Base-by-base conservation (phyloP, 768 basidiomycete species). In the Suillus discolor region DNA sequence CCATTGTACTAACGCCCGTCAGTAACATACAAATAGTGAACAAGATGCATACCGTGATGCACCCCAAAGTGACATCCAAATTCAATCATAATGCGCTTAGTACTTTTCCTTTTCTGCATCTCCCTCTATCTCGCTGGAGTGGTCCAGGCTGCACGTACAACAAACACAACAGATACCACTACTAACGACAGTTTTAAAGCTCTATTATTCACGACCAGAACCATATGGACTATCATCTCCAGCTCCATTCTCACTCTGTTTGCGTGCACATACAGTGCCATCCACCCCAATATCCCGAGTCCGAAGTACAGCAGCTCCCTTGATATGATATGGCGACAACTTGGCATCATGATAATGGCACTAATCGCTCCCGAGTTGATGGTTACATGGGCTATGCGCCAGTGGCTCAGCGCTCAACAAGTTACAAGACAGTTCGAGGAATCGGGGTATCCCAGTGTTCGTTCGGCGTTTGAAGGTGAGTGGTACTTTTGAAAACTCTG, bases 221-320 rank as follows among this genome's bases (percentile, higher is more conserved):
- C 61, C 4, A 16, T 63, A 70, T 47, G 45, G 45, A 11, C 20
- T 0, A 47, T 47, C 45, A 3, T 47, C 45, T 47, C 45, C 11
- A 47, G 75, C 57, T 77, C 72, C 61, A 28, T 72, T 20, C 61
- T 65, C 4, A 73, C 72, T 2, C 68, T 77, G 4, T 70, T 75
- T n/a, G 62, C 72, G 0, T 75, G 72, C 47, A 72, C 66, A 3
- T 77, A 71, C 71, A 62, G 68, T 13, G 67, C 74, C 15, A 61
- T 74, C 6, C 73, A 77, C 49, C 74, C 73, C 0, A 74, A 77
- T 45, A 66, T 75, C 25, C 75, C 71, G 2, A 44, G 31, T 34
- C 61, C 31, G 1, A 12, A 49, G 8, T 7, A 45, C 8, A 20
- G 31, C 8, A 20, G 31, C 13, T 6, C 31, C 5, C 7, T 28